Conservation (phyloP, 2,329 filamentous ascomycete genomes). For the Fusarium redolens region DNA sequence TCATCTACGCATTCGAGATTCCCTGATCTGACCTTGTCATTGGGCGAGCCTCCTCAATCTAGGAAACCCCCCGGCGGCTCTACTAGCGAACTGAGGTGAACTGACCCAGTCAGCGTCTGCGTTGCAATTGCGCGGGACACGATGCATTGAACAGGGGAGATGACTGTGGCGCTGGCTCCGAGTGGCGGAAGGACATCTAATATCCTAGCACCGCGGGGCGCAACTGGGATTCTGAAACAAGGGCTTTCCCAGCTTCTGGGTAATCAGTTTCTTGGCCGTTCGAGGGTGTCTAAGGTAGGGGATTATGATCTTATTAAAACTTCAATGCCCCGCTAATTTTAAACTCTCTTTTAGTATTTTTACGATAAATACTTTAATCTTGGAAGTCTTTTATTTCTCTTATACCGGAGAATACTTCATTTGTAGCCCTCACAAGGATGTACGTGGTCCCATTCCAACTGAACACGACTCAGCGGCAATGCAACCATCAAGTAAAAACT, state of each 20-base stretch:
- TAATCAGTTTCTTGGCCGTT: conserved; percentile 6
- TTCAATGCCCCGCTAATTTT: not conserved
- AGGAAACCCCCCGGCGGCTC: conserved; percentile 7
- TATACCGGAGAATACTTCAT: not conserved
- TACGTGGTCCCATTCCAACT: not conserved
- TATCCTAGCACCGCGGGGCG: conserved; percentile 22
- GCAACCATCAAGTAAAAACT: not conserved
- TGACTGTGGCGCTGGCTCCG: conserved; percentile 19
- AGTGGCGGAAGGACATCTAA: conserved; percentile 35
- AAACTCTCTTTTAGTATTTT: not conserved
- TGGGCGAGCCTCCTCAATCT: conserved; percentile 12
- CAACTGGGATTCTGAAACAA: conserved; percentile 32
- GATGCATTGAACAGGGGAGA: not conserved
- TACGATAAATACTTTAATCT: not conserved
- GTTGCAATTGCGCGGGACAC: conserved; percentile 13
- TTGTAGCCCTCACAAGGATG: not conserved
- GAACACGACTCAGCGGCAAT: not conserved
- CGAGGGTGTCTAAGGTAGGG: not conserved
- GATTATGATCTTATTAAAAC: not conserved
- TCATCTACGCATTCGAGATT: conserved; percentile 30
- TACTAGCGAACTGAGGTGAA: not conserved
- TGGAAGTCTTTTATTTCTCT: not conserved
- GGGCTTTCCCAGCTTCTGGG: conserved; percentile 24
- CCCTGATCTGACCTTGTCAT: conserved; percentile 10
- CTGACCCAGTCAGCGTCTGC: conserved; percentile 15